These are phyloP conservation scores for Populus simonii DNA, from an alignment of 345 rosid genomes.

Conservation along the genomic window DNA sequence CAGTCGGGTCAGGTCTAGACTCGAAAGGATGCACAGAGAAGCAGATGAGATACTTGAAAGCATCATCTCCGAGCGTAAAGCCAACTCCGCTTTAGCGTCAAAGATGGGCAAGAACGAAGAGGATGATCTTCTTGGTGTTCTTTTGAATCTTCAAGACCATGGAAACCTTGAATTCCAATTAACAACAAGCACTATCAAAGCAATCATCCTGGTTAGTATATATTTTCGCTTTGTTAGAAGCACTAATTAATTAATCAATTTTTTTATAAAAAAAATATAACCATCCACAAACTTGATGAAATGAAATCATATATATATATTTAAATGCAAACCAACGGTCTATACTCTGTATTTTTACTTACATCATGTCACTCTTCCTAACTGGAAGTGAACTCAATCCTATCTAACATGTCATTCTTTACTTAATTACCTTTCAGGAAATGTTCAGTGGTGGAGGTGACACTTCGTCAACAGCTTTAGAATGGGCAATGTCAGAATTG, in stretches of 20 bases:
- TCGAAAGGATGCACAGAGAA: constrained; percentile 18
- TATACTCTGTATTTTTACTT: no score
- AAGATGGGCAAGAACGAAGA: neutral
- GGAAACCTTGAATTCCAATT: constrained; percentile 20
- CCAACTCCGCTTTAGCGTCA: neutral
- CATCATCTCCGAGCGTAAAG: constrained; percentile 32
- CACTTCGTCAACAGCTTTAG: constrained; percentile 4
- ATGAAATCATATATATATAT: no score
- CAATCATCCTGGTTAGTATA: constrained; percentile 30
- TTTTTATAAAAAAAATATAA: no score
- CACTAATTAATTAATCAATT: no score
- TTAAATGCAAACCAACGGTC: neutral
- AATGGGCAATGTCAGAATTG: constrained; percentile 19
- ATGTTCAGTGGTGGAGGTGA: constrained; percentile 19
- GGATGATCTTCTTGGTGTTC: constrained; percentile 36
- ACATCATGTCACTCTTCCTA: no score
- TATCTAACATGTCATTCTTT: no score
- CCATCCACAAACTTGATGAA: no score
- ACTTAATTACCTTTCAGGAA: neutral
- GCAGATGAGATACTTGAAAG: constrained; percentile 23
- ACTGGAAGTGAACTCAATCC: no score
- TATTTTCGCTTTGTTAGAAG: no score
- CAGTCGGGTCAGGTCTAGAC: constrained; percentile 13
- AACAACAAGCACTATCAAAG: constrained; percentile 28
- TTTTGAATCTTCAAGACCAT: constrained; percentile 24